Evolutionary conservation across 768 basidiomycete genomes (phyloP), one percentile per base, ranked within the genome.

Genomic region (Trametes cinnabarina): DNA sequence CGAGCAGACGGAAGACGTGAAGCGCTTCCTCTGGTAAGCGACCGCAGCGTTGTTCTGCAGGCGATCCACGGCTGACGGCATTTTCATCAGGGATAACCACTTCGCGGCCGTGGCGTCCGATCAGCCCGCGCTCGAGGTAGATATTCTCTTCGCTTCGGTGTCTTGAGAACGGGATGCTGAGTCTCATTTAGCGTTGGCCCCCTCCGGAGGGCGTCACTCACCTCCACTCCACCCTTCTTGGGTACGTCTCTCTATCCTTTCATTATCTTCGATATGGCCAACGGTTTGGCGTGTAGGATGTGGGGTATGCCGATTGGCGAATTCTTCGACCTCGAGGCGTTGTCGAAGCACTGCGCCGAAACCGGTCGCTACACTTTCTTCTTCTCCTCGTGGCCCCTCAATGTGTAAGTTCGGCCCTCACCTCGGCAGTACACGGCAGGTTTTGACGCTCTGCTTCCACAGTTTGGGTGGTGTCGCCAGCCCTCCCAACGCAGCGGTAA

Each of bases 291-390:
- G 37, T 40, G 44, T 50, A 86, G 86, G 11, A 68, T 87, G 20
- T 87, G 84, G 82, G 87, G 86, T 5, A 87, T 88, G 85, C 86
- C 86, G 22, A 82, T 88, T 50, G 87, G 86, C 81, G 57, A 43
- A 75, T 65, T 17, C 43, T 55, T 48, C 42, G 35, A 46, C 20
- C 44, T 88, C 41, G 87, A 88, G 66, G 76, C 77, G 50, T 73
- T 88, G 5, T 79, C 84, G 14, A 70, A 79, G 58, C 71, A 73
- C 12, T 87, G 85, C 64, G 78, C 78, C 10, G 79, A 80, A 58
- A 81, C 79, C 2, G 77, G 79, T 4, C 72, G 85, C 62, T 88
- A 86, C 66, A 85, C 84, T 8, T 88, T 90, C 69, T 88, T 88
- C 77, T 87, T 88, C 72, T 78, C 85, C 0, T 87, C 85, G 2